phyloP scores from a whole-genome alignment of 176 grass and related monocot species.

The Panicum miliaceum region DNA sequence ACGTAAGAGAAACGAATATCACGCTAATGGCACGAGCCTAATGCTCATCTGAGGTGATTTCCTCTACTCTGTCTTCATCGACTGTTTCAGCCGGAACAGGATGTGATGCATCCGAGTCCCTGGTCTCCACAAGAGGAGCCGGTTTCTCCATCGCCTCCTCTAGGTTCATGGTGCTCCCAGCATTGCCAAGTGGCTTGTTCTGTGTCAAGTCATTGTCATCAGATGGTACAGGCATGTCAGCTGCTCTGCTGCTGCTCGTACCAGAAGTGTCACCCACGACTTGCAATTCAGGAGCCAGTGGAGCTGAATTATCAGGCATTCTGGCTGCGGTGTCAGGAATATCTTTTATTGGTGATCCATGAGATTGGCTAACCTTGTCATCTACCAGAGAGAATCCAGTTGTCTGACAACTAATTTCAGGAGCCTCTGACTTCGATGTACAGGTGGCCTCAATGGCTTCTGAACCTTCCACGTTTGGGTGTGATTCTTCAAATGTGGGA shows the following conservation, averaged over 20 bases:
- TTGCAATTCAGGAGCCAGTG: slow-evolving; percentile 30
- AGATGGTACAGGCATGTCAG: slow-evolving; percentile 3
- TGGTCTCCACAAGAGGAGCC: slow-evolving; percentile 27
- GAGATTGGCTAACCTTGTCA: slow-evolving; percentile 20
- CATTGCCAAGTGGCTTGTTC: slow-evolving; percentile 3
- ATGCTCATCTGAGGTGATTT: slow-evolving; percentile 50
- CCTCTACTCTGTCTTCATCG: slow-evolving; percentile 43
- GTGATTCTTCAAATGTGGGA: slow-evolving; percentile 45
- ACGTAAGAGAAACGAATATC: slow-evolving; percentile 15
- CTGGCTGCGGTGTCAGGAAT: slow-evolving; percentile 2
- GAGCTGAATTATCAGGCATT: slow-evolving; percentile 34
- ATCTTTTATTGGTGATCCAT: slow-evolving; percentile 22
- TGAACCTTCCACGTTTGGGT: slow-evolving; percentile 29
- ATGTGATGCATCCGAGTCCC: slow-evolving; percentile 28
- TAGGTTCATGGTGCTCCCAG: not conserved
- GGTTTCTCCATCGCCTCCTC: slow-evolving; percentile 35
- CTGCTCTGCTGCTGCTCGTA: slow-evolving; percentile 37
- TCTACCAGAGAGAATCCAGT: slow-evolving; percentile 7
- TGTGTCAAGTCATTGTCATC: slow-evolving; percentile 33
- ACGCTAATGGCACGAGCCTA: slow-evolving; percentile 28
- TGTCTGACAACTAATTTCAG: slow-evolving; percentile 41
- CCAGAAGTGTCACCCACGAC: slow-evolving; percentile 39
- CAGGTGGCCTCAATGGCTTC: slow-evolving; percentile 31
- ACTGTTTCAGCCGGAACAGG: slow-evolving; percentile 20
- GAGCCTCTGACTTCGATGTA: slow-evolving; percentile 12